Conservation (phyloP, 345 rosid genomes). For the Populus nigra region DNA sequence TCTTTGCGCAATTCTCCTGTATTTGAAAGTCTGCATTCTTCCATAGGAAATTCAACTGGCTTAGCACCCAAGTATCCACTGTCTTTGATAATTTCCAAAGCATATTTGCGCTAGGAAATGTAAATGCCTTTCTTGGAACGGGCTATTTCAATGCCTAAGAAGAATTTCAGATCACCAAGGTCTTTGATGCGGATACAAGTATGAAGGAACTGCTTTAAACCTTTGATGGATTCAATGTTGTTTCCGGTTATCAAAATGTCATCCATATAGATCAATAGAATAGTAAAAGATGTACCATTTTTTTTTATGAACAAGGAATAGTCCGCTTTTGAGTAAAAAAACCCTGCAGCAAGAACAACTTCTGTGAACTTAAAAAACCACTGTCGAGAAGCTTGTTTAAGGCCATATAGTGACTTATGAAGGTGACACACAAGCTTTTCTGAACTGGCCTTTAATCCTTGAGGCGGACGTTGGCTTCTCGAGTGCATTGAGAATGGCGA, state of each 20-base stretch:
- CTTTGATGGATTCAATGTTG: too few relatives aligned
- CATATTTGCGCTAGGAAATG: too few relatives aligned
- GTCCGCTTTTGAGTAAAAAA: background rate
- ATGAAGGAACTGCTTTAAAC: too few relatives aligned
- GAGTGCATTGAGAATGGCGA: accelerated
- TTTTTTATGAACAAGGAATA: background rate
- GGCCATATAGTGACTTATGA: background rate
- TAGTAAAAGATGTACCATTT: background rate
- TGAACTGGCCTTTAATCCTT: too few relatives aligned
- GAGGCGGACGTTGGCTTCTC: too few relatives aligned
- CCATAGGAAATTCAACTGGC: background rate
- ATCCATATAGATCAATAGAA: background rate
- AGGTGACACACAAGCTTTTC: background rate
- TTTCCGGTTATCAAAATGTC: too few relatives aligned
- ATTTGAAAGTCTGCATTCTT: too few relatives aligned
- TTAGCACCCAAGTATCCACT: background rate
- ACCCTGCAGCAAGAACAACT: background rate
- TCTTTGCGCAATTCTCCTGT: background rate
- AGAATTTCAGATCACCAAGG: too few relatives aligned
- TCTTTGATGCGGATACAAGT: too few relatives aligned
- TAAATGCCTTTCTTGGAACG: too few relatives aligned
- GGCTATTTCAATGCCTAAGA: too few relatives aligned
- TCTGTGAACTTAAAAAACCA: background rate
- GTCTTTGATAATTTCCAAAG: background rate
- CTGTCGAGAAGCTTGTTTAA: background rate